Percentiles rank a stretch among this genome's conserved stretches.
Conservation (phyloP, 768 basidiomycete genomes). For the Xerocomus potaroensis region DNA sequence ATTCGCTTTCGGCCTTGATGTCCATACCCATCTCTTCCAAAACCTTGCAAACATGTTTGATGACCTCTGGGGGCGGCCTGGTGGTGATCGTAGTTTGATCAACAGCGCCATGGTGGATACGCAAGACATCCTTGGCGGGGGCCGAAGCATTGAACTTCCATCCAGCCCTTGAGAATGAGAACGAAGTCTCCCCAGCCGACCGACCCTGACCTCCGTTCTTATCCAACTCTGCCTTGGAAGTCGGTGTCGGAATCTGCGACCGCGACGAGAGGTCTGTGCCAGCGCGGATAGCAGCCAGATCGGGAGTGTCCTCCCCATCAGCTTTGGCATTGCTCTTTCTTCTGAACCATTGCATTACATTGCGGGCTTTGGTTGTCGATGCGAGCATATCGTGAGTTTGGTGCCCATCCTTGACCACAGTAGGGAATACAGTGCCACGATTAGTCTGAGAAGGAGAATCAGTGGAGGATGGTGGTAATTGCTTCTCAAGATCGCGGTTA, state of each 20-base stretch:
- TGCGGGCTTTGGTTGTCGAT: conserved; percentile 84
- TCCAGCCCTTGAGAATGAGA: conserved; percentile 37
- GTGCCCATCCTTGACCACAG: conserved; percentile 25
- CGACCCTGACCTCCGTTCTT: conserved; percentile 19
- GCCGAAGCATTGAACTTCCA: conserved; percentile 33
- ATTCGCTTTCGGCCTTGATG: conserved; percentile 83
- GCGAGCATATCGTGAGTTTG: conserved; percentile 47
- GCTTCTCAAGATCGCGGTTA: conserved; percentile 36
- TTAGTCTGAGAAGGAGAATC: conserved; percentile 27
- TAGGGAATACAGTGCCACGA: conserved; percentile 24
- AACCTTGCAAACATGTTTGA: conserved; percentile 76
- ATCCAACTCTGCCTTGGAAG: conserved; percentile 22
- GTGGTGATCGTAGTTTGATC: conserved; percentile 89
- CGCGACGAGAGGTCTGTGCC: conserved; percentile 26
- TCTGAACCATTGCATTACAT: conserved; percentile 99
- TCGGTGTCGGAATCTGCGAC: conserved; percentile 29
- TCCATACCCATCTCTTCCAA: conserved; percentile 90
- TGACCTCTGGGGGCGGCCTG: conserved; percentile 78
- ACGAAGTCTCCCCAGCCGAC: conserved; percentile 27
- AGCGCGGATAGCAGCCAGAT: conserved; percentile 9
- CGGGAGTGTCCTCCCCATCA: conserved; percentile 23
- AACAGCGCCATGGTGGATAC: conserved; percentile 89
- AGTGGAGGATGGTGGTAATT: conserved; percentile 27
- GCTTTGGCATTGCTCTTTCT: conserved; percentile 52
- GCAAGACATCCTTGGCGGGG: conserved; percentile 47